Conservation (phyloP, 2,329 filamentous ascomycete species). For the Fusarium aywerte region DNA sequence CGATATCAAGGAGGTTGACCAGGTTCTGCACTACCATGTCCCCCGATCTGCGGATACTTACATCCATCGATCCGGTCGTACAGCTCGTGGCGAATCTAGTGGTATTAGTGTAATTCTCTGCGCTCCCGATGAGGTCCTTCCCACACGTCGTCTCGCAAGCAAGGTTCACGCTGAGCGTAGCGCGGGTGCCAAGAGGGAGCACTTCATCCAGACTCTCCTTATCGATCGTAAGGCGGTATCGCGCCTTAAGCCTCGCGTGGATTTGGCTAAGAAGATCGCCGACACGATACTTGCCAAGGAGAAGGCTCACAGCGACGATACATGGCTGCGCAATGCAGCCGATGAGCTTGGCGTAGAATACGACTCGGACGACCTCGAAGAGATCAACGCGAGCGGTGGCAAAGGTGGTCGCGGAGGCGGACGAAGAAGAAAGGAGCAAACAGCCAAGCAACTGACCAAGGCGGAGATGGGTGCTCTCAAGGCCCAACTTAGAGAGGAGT, state of each 20-base stretch:
- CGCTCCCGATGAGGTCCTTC: slow-evolving; percentile 87
- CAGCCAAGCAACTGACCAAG: slow-evolving; percentile 74
- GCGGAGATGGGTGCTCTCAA: slow-evolving; percentile 76
- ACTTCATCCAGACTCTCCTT: slow-evolving; percentile 82
- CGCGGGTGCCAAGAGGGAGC: slow-evolving; percentile 61
- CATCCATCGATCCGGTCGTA: slow-evolving; percentile 94
- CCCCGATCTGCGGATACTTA: slow-evolving; percentile 92
- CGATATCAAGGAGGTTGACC: slow-evolving; percentile 89
- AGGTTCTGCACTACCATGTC: slow-evolving; percentile 95
- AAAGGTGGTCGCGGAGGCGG: slow-evolving; percentile 77
- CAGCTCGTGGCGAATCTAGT: slow-evolving; percentile 80
- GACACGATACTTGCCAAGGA: slow-evolving; percentile 88
- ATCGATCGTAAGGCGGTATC: slow-evolving; percentile 82
- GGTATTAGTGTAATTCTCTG: slow-evolving; percentile 91
- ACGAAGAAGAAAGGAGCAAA: slow-evolving; percentile 78
- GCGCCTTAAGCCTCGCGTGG: slow-evolving; percentile 79
- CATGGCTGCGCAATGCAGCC: slow-evolving; percentile 84
- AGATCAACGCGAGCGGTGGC: slow-evolving; percentile 74
- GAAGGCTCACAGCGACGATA: slow-evolving; percentile 83
- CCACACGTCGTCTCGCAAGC: slow-evolving; percentile 82
- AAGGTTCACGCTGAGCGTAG: slow-evolving; percentile 80
- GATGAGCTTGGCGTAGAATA: slow-evolving; percentile 96
- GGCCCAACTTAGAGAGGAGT: slow-evolving; percentile 76
- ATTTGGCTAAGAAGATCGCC: slow-evolving; percentile 86
- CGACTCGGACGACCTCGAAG: slow-evolving; percentile 87